A percentile compares a stretch with the other conserved stretches of the same genome.
Evolutionary conservation across 495 filamentous ascomycete genomes (phyloP).

Genomic region (Clavariopsis aquatica): DNA sequence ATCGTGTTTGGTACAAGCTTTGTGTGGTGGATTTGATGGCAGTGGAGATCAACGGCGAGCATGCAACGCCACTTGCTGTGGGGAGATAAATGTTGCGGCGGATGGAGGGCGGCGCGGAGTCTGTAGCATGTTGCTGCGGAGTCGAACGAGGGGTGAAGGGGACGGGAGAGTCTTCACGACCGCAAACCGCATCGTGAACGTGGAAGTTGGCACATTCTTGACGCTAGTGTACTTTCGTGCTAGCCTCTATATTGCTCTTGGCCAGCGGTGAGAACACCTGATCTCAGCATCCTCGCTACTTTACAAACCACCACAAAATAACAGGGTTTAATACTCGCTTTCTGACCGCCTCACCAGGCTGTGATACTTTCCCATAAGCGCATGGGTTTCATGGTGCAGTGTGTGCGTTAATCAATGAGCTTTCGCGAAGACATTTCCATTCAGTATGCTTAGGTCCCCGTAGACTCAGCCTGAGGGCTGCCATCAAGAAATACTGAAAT

Average conservation of each 20-base stretch:
- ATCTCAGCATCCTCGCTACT: background rate
- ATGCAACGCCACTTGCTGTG: background rate
- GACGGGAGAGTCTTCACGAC: background rate
- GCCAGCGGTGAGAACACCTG: background rate
- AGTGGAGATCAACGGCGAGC: background rate
- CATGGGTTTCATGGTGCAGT: no score
- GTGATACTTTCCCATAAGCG: no score
- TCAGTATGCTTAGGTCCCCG: background rate
- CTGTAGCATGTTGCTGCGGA: background rate
- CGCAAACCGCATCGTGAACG: background rate
- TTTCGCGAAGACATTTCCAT: no score
- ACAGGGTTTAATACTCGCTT: background rate
- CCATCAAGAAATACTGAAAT: background rate
- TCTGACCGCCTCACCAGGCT: no score
- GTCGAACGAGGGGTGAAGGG: background rate
- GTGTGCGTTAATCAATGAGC: no score
- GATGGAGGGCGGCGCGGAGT: background rate
- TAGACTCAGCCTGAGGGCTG: background rate
- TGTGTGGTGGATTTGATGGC: background rate
- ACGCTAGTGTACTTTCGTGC: background rate
- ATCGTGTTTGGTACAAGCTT: conserved; percentile 1
- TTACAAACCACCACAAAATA: background rate
- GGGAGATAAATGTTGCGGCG: background rate
- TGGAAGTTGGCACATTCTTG: background rate
- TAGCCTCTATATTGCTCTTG: background rate